Evolutionary conservation across 2,329 filamentous ascomycete genomes (phyloP), one percentile per base, ranked within the genome.

Genomic region (Claviceps sp.): DNA sequence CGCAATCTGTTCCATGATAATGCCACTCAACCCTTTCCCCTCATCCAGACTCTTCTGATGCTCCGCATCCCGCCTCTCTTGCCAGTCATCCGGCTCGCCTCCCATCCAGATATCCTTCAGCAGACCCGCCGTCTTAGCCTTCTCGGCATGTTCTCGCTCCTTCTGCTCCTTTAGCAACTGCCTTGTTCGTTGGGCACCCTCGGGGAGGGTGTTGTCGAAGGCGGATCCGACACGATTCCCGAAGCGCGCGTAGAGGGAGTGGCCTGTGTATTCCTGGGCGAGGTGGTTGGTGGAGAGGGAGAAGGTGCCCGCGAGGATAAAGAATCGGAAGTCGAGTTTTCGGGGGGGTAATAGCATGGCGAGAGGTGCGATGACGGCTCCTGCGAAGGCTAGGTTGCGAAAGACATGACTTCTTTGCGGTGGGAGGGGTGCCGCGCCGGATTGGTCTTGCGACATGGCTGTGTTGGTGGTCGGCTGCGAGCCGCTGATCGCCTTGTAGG

Each of bases 71-170:
- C 77, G 68, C 69, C 74, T 73, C 65, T 72, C 64, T 61, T 71
- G 69, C 78, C 78, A 81, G 56, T 75, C 70, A 45, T 72, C 70
- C n/a, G 64, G 64, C 62, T 80, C 77, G 40, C 70, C 71, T 37
- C 79, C 79, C 72, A 79, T 76, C 79, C 79, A 82, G 16, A 81
- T 62, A 56, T 70, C 70, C 55, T 73, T 67, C 51, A 78, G 62
- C 48, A 65, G 48, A 52, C 64, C 58, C 11, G 61, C 62, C 34
- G 62, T 54, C 24, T 62, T 60, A 45, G 61, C 62, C 59, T 68
- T 62, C 53, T 66, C 60, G 38, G 63, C 61, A 24, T 65, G 65
- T 57, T 69, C 65, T 24, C 65, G 61, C 63, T 67, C 67, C 51
- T 63, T 64, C 60, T 78, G 75, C 54, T 73, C 71, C 50, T 67